Evolutionary conservation across 176 grass and related monocot genomes (phyloP), one percentile per base, ranked within the genome.

Genomic region (Ananas comosus): DNA sequence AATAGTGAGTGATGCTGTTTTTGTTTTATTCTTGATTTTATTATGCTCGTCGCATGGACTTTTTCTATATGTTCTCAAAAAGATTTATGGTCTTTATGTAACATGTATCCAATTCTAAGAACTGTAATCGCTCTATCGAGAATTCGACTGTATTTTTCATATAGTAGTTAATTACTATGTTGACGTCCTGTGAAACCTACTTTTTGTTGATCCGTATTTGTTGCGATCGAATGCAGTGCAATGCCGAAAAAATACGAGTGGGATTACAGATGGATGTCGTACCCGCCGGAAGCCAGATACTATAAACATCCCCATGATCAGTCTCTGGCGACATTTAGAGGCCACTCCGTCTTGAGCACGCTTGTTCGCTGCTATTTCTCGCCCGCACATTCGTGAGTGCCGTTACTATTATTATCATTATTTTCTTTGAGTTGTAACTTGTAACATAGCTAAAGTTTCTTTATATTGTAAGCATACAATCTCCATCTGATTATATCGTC

Each of bases 341-440:
- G 93, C 47, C 93, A 96, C 71, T 96, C 93, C 51, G 83, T 96
- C 67, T 70, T 92, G 57, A 57, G 54, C 66, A 96, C 93, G 54
- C 88, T 96, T 72, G 87, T 96, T 66, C 88, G 93, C 33, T 96
- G 88, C 69, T 96, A 96, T 75, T 96, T 96, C 81, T 92, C 93
- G 71, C 93, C 93, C 68, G 29, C 81, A 14, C 79, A 87, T 80
- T 92, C 89, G 93, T 96, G 42, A 81, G 79, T 24, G 67, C 9
- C 4, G 16, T 24, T 25, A 25, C 24, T 81, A n/a, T 51, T 13
- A 68, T 13, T 84, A 54, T 5, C n/a, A 14, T 42, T 42, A 42
- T 42, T 42, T 42, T 42, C 33, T 42, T 42, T 42, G 33, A 42
- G 6, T 42, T 6, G 33, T 42, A 7, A 42, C 33, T 42, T 6